A percentile compares a stretch with the other conserved stretches of the same genome.
phyloP scores from a whole-genome alignment of 208 protist genomes.

The Histomonas meleagridis region DNA sequence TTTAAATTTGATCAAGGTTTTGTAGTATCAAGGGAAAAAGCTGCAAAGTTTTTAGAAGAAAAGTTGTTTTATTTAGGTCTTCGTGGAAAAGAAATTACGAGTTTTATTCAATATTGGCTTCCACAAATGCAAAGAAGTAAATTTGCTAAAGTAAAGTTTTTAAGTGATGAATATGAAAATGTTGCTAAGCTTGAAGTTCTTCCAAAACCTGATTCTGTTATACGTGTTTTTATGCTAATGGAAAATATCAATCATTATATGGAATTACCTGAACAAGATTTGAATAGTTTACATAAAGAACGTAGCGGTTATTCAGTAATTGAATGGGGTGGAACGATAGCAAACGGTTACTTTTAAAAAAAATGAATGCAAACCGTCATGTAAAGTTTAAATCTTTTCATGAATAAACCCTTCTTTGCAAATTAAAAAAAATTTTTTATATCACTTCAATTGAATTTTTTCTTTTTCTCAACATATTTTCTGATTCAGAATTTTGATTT shows the following conservation, averaged over 20 bases:
- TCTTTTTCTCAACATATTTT: no score
- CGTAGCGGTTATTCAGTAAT: not conserved
- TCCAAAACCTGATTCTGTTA: not conserved
- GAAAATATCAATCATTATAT: not conserved
- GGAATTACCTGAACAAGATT: not conserved
- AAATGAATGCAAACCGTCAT: no score
- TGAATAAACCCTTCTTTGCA: no score
- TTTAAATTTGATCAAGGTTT: not conserved
- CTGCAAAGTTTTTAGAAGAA: not conserved
- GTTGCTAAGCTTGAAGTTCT: not conserved
- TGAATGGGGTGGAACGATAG: conserved; percentile 3
- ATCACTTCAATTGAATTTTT: no score
- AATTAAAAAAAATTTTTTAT: no score
- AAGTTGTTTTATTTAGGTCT: not conserved
- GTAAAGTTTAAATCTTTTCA: no score
- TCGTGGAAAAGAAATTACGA: not conserved
- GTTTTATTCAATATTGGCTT: not conserved
- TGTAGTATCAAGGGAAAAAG: not conserved
- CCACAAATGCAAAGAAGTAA: not conserved
- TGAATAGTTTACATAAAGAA: not conserved
- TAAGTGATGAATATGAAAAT: not conserved
- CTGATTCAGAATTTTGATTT: no score
- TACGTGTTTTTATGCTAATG: not conserved
- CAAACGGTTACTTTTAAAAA: no score
- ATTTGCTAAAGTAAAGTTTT: not conserved